These are phyloP conservation scores for Irpex sp. DNA, from an alignment of 1,284 basidiomycete species.

Conservation along the genomic window DNA sequence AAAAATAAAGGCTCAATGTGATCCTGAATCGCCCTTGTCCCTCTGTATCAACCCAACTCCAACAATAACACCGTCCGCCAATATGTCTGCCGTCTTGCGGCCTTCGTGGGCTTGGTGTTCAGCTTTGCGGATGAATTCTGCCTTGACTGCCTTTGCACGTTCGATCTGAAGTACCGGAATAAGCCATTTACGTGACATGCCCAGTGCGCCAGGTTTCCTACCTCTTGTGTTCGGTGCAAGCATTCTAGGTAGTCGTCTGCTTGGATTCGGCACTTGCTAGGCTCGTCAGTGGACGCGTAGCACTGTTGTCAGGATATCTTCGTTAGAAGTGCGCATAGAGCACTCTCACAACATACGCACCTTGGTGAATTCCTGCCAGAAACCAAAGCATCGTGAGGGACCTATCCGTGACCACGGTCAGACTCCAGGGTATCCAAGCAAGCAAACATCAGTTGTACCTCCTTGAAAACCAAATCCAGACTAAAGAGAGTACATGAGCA, in stretches of 20 bases:
- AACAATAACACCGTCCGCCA: conserved; percentile 72
- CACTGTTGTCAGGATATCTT: conserved; percentile 48
- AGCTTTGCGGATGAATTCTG: conserved; percentile 70
- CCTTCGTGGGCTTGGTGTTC: conserved; percentile 65
- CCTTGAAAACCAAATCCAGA: conserved; percentile 67
- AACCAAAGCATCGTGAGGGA: conserved; percentile 85
- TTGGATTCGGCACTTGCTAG: conserved; percentile 68
- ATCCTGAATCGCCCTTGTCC: conserved; percentile 28
- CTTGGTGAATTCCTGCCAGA: conserved; percentile 91
- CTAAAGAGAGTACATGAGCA: conserved; percentile 18
- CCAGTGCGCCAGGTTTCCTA: conserved; percentile 29
- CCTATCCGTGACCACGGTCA: conserved; percentile 41
- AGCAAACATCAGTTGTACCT: conserved; percentile 37
- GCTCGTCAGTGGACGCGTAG: conserved; percentile 81
- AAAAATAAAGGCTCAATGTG: neutral
- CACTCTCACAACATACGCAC: conserved; percentile 32
- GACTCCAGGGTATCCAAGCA: neutral
- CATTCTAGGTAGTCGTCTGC: conserved; percentile 94
- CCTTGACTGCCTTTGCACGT: conserved; percentile 70
- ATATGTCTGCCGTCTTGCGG: conserved; percentile 68
- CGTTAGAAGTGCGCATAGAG: neutral
- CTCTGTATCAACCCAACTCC: conserved; percentile 72
- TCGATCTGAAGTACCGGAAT: conserved; percentile 47
- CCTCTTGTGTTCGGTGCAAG: conserved; percentile 90
- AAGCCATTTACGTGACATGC: conserved; percentile 6